phyloP scores from a whole-genome alignment of 2,329 filamentous ascomycete species.

The Cladosporium austrohemisphaericum region DNA sequence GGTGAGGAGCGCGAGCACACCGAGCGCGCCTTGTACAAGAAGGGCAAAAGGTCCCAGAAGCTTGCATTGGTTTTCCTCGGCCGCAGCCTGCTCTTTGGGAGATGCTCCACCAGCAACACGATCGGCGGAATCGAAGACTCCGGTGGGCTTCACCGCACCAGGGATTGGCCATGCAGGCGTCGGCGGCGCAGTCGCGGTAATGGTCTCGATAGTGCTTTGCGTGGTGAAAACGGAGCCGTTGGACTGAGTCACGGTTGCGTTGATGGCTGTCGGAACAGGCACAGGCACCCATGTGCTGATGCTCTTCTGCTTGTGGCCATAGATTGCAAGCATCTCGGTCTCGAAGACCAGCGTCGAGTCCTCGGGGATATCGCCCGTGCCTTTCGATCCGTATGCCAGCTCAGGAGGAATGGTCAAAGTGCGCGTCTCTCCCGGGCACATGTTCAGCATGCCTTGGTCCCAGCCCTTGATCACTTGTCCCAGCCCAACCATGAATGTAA shows the following conservation, averaged over 20 bases:
- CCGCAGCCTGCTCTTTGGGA: slow-evolving; percentile 42
- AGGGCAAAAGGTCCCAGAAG: slow-evolving; percentile 88
- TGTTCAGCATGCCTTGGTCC: slow-evolving; percentile 87
- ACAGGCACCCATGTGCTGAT: slow-evolving; percentile 7
- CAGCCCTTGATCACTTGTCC: slow-evolving; percentile 95
- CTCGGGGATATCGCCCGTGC: slow-evolving; percentile 80
- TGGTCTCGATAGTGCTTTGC: slow-evolving; percentile 7
- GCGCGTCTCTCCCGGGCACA: slow-evolving; percentile 95
- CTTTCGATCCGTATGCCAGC: slow-evolving; percentile 72
- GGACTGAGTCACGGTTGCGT: slow-evolving; percentile 6
- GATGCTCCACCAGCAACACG: slow-evolving; percentile 18
- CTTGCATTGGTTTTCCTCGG: slow-evolving; percentile 60
- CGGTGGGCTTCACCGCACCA: neutral
- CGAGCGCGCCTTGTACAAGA: slow-evolving; percentile 82
- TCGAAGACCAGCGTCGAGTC: slow-evolving; percentile 84
- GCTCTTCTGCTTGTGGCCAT: slow-evolving; percentile 55
- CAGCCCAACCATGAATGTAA: slow-evolving; percentile 74
- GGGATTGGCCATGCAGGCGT: slow-evolving; percentile 16
- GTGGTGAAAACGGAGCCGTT: slow-evolving; percentile 7
- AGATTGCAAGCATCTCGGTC: slow-evolving; percentile 81
- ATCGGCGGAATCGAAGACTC: slow-evolving; percentile 14
- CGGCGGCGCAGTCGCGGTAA: slow-evolving; percentile 27
- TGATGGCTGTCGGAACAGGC: slow-evolving; percentile 7
- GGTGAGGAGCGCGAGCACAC: slow-evolving; percentile 74
- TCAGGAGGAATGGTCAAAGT: slow-evolving; percentile 87